phyloP scores from a whole-genome alignment of 2,329 filamentous ascomycete species.

The Trichoderma semiorbis region DNA sequence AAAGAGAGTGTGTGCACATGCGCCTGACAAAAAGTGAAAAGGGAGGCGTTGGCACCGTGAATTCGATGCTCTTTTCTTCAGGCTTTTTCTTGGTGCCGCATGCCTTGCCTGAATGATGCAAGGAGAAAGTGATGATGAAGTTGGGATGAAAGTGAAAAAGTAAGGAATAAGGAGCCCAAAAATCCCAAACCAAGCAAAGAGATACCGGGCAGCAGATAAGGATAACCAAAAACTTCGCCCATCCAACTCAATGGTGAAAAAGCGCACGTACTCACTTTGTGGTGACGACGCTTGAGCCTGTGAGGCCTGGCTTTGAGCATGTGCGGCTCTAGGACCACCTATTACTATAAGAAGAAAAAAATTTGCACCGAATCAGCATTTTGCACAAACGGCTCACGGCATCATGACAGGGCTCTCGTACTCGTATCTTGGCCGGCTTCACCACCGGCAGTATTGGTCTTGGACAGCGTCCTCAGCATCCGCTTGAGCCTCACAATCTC shows the following conservation, averaged over 20 bases:
- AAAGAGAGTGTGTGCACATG: not conserved
- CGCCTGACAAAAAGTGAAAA: not conserved
- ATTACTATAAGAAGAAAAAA: not conserved
- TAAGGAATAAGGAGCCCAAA: not conserved
- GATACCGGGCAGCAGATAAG: not conserved
- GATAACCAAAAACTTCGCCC: not conserved
- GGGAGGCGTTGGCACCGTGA: not conserved
- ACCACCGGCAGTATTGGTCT: not conserved
- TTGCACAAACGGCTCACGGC: not conserved
- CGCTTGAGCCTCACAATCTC: conserved; percentile 34
- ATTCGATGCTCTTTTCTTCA: not conserved
- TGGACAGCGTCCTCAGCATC: conserved; percentile 22
- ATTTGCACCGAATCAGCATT: not conserved
- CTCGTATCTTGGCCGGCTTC: not conserved
- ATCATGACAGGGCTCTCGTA: not conserved
- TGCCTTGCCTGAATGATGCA: not conserved
- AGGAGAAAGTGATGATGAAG: not conserved
- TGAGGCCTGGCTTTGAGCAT: not conserved
- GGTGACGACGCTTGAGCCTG: not conserved
- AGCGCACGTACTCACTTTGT: not conserved
- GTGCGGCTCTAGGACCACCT: not conserved
- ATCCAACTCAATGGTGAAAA: not conserved
- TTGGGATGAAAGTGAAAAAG: not conserved
- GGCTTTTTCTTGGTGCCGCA: too few relatives aligned
- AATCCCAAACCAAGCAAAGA: not conserved